Base-by-base conservation (phyloP, 2,329 filamentous ascomycete species). In the Iodosphaeria phyllophila region DNA sequence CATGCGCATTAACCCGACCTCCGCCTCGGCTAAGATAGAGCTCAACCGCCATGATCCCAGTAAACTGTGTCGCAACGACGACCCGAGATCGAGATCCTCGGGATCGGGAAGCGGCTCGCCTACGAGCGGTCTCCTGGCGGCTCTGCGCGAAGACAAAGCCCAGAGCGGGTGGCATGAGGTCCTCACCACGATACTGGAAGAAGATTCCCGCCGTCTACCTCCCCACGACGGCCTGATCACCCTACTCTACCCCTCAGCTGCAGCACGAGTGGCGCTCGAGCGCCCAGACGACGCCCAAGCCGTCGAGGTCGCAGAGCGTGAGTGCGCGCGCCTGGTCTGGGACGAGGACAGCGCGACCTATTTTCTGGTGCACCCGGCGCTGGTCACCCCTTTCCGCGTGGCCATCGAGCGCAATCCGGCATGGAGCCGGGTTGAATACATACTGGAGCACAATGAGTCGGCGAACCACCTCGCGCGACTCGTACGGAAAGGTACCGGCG, bases 261-360 rank as follows among this genome's bases (percentile, higher is more conserved):
- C 72, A 8, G 64, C 71, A 0, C 65, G 62, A 22, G 60, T 71
- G 44, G 73, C 68, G 2, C 51, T 71, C 2, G 68, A 74, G 29
- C 57, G 61, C 14, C 50, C 71, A 3, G 55, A 62, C 21, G 68
- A 76, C 39, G 54, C 61, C 3, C 54, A 60, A 1, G 60, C 73
- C 7, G 56, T 71, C 4, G 56, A 58, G 29, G 64, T 71, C 17
- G 74, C 74, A 1, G 68, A 76, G 41, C 59, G 64, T 16, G 74
- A 82, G 47, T 71, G 67, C 35, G 76, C 69, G 13, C 60, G 71
- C 3, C 60, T 84, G 3, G 66, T 77, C n/a, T 82, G 73, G 64
- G 69, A 74, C 38, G 61, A 64, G 16, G 69, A 74, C 38, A 60
- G 53, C 28, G 44, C 48, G 5, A 60, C 52, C 35, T 60, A 71